phyloP scores from a whole-genome alignment of 2,329 filamentous ascomycete genomes.

The Aspergillus ochraceus region DNA sequence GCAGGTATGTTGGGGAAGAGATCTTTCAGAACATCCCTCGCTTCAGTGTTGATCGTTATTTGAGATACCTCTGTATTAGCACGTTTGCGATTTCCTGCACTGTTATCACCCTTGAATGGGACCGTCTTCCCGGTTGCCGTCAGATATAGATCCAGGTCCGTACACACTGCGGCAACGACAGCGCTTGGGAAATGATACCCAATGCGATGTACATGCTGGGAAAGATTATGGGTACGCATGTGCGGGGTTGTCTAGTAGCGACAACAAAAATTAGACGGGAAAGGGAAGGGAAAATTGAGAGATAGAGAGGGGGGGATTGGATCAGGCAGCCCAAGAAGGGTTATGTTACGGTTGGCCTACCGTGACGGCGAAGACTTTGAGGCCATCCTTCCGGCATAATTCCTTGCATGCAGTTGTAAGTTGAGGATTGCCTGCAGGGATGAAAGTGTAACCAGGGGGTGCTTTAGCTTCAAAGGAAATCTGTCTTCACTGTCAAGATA shows the following conservation, averaged over 20 bases:
- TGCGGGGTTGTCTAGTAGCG: constrained; percentile 49
- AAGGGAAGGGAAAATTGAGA: not conserved
- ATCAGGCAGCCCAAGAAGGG: constrained; percentile 12
- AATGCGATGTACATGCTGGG: constrained; percentile 61
- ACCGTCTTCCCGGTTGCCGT: constrained; percentile 50
- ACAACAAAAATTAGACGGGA: not conserved
- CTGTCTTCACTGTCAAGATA: constrained; percentile 44
- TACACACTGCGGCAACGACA: constrained; percentile 59
- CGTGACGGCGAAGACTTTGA: constrained; percentile 60
- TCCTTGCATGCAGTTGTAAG: constrained; percentile 62
- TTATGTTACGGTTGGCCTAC: constrained; percentile 44
- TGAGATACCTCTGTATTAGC: constrained; percentile 37
- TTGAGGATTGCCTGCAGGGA: constrained; percentile 60
- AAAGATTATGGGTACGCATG: constrained; percentile 52
- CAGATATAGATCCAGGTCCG: constrained; percentile 47
- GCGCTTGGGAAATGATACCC: constrained; percentile 63
- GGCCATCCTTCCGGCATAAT: constrained; percentile 54
- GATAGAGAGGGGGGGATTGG: not conserved
- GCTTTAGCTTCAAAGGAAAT: constrained; percentile 56
- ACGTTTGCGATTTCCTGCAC: constrained; percentile 23
- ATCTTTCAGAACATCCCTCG: constrained; percentile 59
- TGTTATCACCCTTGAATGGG: constrained; percentile 32
- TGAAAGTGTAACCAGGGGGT: constrained; percentile 61
- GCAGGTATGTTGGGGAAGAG: constrained; percentile 64
- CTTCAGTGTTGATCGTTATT: constrained; percentile 56